Percentiles rank a stretch among this genome's conserved stretches.
phyloP scores from a whole-genome alignment of 805 yeast species.

The Scheffersomyces spartinae region DNA sequence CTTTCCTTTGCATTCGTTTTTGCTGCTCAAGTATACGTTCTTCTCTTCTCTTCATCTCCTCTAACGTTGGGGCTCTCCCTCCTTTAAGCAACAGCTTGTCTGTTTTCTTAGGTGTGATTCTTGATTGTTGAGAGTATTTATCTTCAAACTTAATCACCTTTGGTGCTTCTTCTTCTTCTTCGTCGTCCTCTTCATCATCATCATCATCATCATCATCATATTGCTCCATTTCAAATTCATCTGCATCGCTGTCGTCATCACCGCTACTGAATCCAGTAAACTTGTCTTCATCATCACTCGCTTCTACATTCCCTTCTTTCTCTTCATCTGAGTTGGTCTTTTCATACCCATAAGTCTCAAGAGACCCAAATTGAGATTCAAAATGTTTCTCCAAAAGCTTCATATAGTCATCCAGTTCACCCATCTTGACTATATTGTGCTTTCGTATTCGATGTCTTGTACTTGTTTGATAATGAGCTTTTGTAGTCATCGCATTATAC shows the following conservation, averaged over 20 bases:
- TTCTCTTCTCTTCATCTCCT: constrained; percentile 16
- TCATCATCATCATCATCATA: constrained; percentile 9
- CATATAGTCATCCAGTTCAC: constrained; percentile 19
- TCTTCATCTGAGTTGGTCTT: constrained; percentile 26
- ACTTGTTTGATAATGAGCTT: too few species aligned
- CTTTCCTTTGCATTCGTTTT: constrained; percentile 22
- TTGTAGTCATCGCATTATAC: not conserved
- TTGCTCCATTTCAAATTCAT: constrained; percentile 17
- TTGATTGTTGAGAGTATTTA: constrained; percentile 14
- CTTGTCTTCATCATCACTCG: constrained; percentile 1
- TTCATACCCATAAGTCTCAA: constrained; percentile 44
- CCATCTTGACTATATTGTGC: constrained; percentile 2
- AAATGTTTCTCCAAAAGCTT: constrained; percentile 39
- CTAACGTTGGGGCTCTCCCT: constrained; percentile 49
- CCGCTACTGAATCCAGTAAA: constrained; percentile 4
- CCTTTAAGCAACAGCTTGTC: constrained; percentile 43
- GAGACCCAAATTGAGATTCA: constrained; percentile 52
- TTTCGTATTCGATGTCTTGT: not conserved
- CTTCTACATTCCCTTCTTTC: constrained; percentile 2
- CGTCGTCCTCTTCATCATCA: constrained; percentile 12
- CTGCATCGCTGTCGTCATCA: constrained; percentile 4
- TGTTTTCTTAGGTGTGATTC: constrained; percentile 24
- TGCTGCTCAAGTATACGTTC: constrained; percentile 14
- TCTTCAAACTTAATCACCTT: constrained; percentile 38
- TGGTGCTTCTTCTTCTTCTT: constrained; percentile 20